Conservation (phyloP, 2,329 filamentous ascomycete species). For the Corinectria fuckeliana region DNA sequence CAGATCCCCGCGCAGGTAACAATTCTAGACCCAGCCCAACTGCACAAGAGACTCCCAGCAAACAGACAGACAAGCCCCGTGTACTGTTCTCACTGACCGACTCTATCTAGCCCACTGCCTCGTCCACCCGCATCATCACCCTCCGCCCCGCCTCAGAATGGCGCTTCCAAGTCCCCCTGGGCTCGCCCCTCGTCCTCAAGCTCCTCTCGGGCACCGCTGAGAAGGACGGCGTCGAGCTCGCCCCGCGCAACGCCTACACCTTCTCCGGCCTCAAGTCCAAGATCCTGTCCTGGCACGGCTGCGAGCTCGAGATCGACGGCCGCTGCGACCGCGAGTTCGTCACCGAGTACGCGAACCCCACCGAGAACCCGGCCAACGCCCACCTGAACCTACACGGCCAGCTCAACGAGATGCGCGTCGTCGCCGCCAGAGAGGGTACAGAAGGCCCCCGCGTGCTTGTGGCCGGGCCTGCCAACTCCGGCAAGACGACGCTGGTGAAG, state of each 20-base stretch:
- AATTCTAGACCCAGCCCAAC: conserved; percentile 31
- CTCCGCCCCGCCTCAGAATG: conserved; percentile 75
- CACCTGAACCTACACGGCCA: conserved; percentile 89
- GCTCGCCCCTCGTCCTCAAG: conserved; percentile 56
- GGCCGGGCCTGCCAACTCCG: conserved; percentile 76
- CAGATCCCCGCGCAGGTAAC: conserved; percentile 69
- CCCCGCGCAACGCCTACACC: conserved; percentile 77
- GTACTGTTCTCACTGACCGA: conserved; percentile 2
- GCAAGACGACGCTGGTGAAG: conserved; percentile 83
- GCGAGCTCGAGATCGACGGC: conserved; percentile 78
- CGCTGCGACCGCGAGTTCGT: conserved; percentile 59
- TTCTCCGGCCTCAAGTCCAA: conserved; percentile 85
- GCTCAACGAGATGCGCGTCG: conserved; percentile 74
- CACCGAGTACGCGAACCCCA: conserved; percentile 69
- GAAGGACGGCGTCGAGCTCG: conserved; percentile 93
- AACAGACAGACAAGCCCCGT: neutral
- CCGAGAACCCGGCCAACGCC: conserved; percentile 81
- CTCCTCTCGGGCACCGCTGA: conserved; percentile 85
- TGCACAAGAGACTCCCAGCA: neutral
- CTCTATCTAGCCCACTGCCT: conserved; percentile 43
- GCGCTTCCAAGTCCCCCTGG: conserved; percentile 74
- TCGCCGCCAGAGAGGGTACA: conserved; percentile 54
- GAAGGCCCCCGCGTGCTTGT: conserved; percentile 84
- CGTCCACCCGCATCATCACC: conserved; percentile 53
- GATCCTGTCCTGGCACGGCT: conserved; percentile 92